Evolutionary conservation across 2,329 filamentous ascomycete genomes (phyloP).

Genomic region (Nectriaceae sp.): DNA sequence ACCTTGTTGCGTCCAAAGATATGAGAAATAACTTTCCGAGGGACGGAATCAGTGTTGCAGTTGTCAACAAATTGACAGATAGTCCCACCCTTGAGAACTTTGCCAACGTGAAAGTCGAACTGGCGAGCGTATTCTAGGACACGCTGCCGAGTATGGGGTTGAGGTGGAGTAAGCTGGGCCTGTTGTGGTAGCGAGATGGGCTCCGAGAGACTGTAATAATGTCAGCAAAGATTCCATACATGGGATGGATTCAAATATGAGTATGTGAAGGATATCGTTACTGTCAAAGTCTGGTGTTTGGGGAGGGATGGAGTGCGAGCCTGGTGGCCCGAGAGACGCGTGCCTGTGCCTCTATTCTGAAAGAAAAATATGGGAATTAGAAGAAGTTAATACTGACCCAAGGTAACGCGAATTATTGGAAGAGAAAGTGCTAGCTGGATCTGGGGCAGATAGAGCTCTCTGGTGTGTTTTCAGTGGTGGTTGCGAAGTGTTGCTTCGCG

Average conservation of each 20-base stretch:
- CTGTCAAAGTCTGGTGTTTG: no score
- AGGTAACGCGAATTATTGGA: constrained; percentile 15
- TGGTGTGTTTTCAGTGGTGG: constrained; percentile 43
- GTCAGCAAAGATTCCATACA: not conserved
- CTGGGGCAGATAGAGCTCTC: constrained; percentile 51
- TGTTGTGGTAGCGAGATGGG: not conserved
- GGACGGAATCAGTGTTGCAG: constrained; percentile 61
- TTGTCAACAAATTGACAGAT: constrained; percentile 57
- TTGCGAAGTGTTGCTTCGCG: constrained; percentile 10
- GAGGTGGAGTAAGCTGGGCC: not conserved
- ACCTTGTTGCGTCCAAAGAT: constrained; percentile 83
- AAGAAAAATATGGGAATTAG: not conserved
- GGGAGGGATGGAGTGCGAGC: constrained; percentile 15
- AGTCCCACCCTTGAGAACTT: constrained; percentile 25
- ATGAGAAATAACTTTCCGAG: constrained; percentile 77
- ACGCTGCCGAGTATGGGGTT: constrained; percentile 5
- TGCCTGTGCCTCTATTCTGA: constrained; percentile 14
- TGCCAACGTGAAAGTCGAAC: constrained; percentile 16
- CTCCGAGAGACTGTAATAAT: not conserved
- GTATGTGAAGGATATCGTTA: no score
- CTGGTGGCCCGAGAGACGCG: constrained; percentile 13
- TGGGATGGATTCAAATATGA: constrained; percentile 2
- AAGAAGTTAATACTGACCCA: constrained; percentile 17
- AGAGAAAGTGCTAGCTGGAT: constrained; percentile 35
- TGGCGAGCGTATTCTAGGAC: constrained; percentile 19